Evolutionary conservation across 2,329 filamentous ascomycete genomes (phyloP).

Genomic region (Ophiostoma ulmi): DNA sequence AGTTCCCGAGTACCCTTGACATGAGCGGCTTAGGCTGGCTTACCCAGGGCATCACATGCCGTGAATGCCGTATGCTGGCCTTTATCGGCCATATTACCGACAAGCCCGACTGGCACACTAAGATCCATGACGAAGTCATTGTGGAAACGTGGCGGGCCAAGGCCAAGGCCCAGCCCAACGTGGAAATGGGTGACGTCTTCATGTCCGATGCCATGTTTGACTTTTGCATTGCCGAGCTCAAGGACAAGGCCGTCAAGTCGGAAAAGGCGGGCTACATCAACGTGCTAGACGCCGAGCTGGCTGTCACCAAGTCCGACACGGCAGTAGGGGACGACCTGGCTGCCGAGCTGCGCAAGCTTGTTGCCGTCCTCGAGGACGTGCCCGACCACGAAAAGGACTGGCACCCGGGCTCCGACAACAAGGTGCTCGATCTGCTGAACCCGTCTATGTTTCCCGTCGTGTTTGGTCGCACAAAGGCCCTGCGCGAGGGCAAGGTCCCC

Average conservation of each 20-base stretch:
- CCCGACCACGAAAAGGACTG: slow-evolving; percentile 42
- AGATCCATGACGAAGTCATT: neutral
- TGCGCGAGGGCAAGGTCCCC: slow-evolving; percentile 35
- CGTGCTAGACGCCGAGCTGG: slow-evolving; percentile 39
- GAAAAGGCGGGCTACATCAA: slow-evolving; percentile 39
- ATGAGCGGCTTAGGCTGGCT: neutral
- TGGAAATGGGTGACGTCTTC: slow-evolving; percentile 21
- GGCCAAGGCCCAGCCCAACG: slow-evolving; percentile 20
- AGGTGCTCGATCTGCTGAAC: slow-evolving; percentile 55
- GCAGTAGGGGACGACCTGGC: slow-evolving; percentile 35
- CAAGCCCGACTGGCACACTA: slow-evolving; percentile 13
- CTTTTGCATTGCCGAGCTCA: slow-evolving; percentile 42
- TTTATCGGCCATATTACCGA: neutral
- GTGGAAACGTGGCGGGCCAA: neutral
- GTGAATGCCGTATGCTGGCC: neutral
- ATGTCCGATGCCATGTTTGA: slow-evolving; percentile 26
- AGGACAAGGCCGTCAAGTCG: slow-evolving; percentile 46
- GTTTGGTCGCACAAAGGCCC: slow-evolving; percentile 34
- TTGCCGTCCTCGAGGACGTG: slow-evolving; percentile 42
- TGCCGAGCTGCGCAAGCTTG: slow-evolving; percentile 37
- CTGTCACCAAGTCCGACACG: slow-evolving; percentile 51
- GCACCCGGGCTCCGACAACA: slow-evolving; percentile 49
- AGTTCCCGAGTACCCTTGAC: neutral
- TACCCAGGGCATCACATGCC: neutral
- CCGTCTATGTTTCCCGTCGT: slow-evolving; percentile 55